A percentile compares a stretch with the other conserved stretches of the same genome.
These are phyloP conservation scores for Takakia lepidozioides DNA, from an alignment of 225 moss, liverwort and hornwort species.

Conservation along the genomic window DNA sequence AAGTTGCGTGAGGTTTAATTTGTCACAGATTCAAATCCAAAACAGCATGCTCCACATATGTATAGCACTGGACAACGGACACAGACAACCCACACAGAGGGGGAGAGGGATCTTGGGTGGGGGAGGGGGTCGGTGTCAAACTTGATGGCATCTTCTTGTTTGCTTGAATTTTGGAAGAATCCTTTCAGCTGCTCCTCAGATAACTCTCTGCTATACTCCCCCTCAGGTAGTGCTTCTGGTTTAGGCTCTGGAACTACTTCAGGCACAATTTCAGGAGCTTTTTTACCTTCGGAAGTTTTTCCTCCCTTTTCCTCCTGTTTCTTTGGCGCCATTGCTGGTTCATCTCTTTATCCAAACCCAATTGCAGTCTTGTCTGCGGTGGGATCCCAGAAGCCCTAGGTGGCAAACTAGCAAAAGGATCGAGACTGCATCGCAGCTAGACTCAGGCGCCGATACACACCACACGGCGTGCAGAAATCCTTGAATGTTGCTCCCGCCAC, in stretches of 20 bases:
- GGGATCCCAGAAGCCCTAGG: no score
- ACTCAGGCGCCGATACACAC: no score
- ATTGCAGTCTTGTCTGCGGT: no score
- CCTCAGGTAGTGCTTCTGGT: conserved; percentile 6
- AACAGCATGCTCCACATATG: neutral
- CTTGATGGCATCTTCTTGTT: conserved; percentile 27
- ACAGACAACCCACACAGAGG: no score
- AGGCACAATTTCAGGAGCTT: conserved; percentile 28
- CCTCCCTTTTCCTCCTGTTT: no score
- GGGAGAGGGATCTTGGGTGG: no score
- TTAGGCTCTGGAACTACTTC: conserved; percentile 10
- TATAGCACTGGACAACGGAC: no score
- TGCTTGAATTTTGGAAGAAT: conserved; percentile 19
- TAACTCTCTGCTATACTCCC: conserved; percentile 23
- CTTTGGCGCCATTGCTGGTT: conserved; percentile 5
- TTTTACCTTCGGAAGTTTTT: conserved; percentile 12
- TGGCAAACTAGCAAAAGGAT: no score
- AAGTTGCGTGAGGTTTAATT: neutral
- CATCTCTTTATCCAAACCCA: conserved; percentile 4
- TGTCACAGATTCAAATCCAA: neutral
- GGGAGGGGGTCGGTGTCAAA: neutral
- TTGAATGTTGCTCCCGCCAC: no score
- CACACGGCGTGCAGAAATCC: no score
- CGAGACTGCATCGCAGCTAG: no score
- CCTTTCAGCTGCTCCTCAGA: conserved; percentile 34